Conservation (phyloP, 352 stramenopile genomes). For the Pythium diclinum region DNA sequence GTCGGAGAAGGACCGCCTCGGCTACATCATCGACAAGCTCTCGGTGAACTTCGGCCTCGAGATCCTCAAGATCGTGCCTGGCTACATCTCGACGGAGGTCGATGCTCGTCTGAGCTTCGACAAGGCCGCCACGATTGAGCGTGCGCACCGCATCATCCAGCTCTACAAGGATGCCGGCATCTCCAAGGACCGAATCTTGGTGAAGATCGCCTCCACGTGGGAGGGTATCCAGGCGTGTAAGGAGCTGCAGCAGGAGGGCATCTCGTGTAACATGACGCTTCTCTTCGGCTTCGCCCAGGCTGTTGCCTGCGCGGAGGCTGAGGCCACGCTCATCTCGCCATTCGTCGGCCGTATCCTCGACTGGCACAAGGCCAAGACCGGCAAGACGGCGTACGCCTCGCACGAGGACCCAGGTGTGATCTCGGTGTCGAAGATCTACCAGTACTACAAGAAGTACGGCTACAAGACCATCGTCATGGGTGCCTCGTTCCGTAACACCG, state of each 20-base stretch:
- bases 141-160: conserved; percentile 93
- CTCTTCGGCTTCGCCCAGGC: conserved; percentile 98
- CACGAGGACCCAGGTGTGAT: conserved; percentile 97
- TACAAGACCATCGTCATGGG: conserved; percentile 96
- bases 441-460: conserved; percentile 98
- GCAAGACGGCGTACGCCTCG: conserved; percentile 90
- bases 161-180: conserved; percentile 97
- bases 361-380: conserved; percentile 95
- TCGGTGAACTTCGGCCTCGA: conserved; percentile 97
- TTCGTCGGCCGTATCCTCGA: conserved; percentile 97
- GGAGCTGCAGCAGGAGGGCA: conserved; percentile 95
- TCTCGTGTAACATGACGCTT: conserved; percentile 98
- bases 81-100: conserved; percentile 98
- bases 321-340: conserved; percentile 95
- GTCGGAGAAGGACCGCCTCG: conserved; percentile 84
- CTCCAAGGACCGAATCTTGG: conserved; percentile 94
- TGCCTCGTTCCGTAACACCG: conserved; percentile 94
- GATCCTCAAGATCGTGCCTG: conserved; percentile 96
- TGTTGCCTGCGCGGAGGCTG: conserved; percentile 92
- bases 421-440: conserved; percentile 96
- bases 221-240: conserved; percentile 97
- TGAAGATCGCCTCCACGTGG: conserved; percentile 98
- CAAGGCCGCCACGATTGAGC: conserved; percentile 90
- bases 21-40: conserved; percentile 96
- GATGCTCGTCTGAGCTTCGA: conserved; percentile 97